phyloP scores from a whole-genome alignment of 192 early-diverging fungal species.

The Diversispora epigaea region DNA sequence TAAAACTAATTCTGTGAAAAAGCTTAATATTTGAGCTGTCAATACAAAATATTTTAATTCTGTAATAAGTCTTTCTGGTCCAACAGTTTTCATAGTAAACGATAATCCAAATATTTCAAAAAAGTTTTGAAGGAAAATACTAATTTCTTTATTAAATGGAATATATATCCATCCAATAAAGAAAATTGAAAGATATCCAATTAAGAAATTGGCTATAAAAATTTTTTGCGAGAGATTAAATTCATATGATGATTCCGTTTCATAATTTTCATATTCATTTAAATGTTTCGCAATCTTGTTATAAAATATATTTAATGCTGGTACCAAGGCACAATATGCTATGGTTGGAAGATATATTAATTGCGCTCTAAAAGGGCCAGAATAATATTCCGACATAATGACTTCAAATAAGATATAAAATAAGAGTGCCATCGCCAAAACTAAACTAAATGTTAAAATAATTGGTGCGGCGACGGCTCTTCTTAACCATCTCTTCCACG shows the following conservation, averaged over 20 bases:
- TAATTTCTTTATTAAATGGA: constrained; percentile 72
- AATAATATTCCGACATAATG: constrained; percentile 78
- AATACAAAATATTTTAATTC: constrained; percentile 78
- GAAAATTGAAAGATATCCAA: constrained; percentile 80
- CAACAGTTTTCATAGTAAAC: constrained; percentile 47
- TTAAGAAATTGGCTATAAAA: constrained; percentile 82
- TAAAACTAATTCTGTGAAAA: constrained; percentile 70
- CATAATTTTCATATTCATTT: constrained; percentile 83
- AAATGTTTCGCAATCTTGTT: constrained; percentile 56
- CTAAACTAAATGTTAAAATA: constrained; percentile 58
- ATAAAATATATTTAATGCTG: constrained; percentile 68
- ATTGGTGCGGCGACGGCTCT: constrained; percentile 57
- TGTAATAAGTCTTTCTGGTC: constrained; percentile 54
- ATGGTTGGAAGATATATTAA: constrained; percentile 65
- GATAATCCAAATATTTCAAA: constrained; percentile 33
- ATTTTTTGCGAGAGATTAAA: constrained; percentile 77
- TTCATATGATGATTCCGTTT: constrained; percentile 67
- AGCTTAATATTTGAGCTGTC: constrained; percentile 78
- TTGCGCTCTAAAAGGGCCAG: constrained; percentile 66
- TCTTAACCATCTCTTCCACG: constrained; percentile 68
- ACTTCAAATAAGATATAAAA: constrained; percentile 75
- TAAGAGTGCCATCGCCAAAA: constrained; percentile 60
- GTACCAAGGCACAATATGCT: constrained; percentile 72
- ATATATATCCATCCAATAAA: constrained; percentile 88
- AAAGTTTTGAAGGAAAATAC: constrained; percentile 48